Percentiles rank a stretch among this genome's conserved stretches.
Evolutionary conservation across 2,329 filamentous ascomycete genomes (phyloP).

Genomic region (Diplodia intermedia): DNA sequence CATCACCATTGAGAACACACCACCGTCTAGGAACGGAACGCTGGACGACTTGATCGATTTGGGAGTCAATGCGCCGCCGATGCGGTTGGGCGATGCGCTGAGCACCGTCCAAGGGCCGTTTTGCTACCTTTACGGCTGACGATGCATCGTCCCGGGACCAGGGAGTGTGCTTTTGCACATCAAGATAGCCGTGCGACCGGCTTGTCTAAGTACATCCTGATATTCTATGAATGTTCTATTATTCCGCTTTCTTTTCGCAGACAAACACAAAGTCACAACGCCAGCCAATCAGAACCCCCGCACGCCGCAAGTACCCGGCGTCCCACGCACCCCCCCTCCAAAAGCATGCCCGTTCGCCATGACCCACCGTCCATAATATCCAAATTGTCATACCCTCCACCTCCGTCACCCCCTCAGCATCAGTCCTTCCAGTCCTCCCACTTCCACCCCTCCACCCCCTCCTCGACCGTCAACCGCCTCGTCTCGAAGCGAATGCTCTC

Average conservation of each 20-base stretch:
- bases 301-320: constrained; percentile 11
- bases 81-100: constrained; percentile 48
- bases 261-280: neutral
- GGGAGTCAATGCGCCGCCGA: constrained; percentile 43
- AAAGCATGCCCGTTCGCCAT: neutral
- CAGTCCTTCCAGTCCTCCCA: constrained; percentile 42
- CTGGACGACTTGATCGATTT: constrained; percentile 53
- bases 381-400: too few relatives aligned
- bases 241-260: neutral
- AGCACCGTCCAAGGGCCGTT: constrained; percentile 54
- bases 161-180: neutral
- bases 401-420: neutral
- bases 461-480: constrained; percentile 65
- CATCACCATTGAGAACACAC: constrained; percentile 56
- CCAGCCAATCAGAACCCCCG: constrained; percentile 4
- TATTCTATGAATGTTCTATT: neutral
- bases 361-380: neutral
- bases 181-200: neutral
- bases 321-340: neutral
- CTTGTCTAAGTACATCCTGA: neutral
- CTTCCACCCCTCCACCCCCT: constrained; percentile 68
- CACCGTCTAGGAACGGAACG: constrained; percentile 48
- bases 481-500: constrained; percentile 51
- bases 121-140: constrained; percentile 52
- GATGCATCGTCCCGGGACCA: too few relatives aligned